These are phyloP conservation scores for Laburnicola sp. DNA, from an alignment of 2,329 filamentous ascomycete genomes.

Conservation along the genomic window DNA sequence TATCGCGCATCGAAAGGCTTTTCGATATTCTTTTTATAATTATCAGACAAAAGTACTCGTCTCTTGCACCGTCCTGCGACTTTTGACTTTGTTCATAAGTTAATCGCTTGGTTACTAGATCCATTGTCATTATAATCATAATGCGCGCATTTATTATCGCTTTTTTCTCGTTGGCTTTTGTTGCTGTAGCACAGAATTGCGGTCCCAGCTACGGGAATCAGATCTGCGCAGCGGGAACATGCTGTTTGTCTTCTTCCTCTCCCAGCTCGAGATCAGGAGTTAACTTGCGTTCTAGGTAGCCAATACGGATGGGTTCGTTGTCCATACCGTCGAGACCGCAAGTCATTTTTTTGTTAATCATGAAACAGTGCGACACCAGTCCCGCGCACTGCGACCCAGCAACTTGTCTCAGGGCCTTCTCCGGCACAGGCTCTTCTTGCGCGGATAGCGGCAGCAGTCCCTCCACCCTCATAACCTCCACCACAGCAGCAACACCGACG, in stretches of 20 bases:
- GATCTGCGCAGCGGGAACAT: slow-evolving; percentile 39
- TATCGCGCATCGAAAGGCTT: too few species aligned
- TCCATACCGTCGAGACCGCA: neutral
- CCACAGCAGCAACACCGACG: slow-evolving; percentile 20
- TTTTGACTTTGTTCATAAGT: too few species aligned
- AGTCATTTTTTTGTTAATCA: neutral
- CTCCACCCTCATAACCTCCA: slow-evolving; percentile 23
- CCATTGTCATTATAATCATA: slow-evolving; percentile 23
- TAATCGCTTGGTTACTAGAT: neutral
- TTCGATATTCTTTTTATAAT: too few species aligned
- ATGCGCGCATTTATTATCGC: slow-evolving; percentile 35
- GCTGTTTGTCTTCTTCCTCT: slow-evolving; percentile 33
- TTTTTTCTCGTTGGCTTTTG: slow-evolving; percentile 30
- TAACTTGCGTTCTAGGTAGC: slow-evolving; percentile 28
- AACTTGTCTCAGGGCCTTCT: slow-evolving; percentile 40
- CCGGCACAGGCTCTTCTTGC: slow-evolving; percentile 39
- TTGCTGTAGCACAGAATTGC: slow-evolving; percentile 41
- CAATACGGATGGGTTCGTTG: slow-evolving; percentile 41
- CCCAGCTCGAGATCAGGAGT: neutral
- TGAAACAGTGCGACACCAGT: slow-evolving; percentile 38
- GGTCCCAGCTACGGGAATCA: slow-evolving; percentile 39
- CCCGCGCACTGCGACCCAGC: slow-evolving; percentile 41
- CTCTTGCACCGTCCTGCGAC: too few species aligned
- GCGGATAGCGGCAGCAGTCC: slow-evolving; percentile 15
- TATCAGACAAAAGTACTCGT: too few species aligned